Percentiles rank a stretch among this genome's conserved stretches.
Evolutionary conservation across 805 yeast genomes (phyloP).

Genomic region (Cyberlindnera galapagoensis): DNA sequence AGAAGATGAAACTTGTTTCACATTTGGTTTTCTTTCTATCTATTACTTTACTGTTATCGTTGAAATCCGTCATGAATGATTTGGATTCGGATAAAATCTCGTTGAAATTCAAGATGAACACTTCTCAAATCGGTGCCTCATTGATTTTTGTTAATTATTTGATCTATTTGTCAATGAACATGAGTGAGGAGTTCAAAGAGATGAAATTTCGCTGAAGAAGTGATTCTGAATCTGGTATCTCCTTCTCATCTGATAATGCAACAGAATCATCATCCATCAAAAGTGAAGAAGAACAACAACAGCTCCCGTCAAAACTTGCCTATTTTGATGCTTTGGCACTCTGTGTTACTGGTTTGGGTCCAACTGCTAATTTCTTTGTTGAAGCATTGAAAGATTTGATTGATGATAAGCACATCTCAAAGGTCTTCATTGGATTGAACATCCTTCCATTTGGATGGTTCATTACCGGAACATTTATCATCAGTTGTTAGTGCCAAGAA

Average conservation of each 20-base stretch:
- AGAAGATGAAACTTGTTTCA: constrained; percentile 14
- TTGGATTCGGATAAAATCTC: constrained; percentile 10
- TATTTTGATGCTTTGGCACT: constrained; percentile 19
- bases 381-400: constrained; percentile 18
- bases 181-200: constrained; percentile 18
- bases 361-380: constrained; percentile 20
- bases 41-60: constrained; percentile 11
- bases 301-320: constrained; percentile 12
- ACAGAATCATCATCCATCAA: no score
- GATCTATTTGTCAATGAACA: constrained; percentile 16
- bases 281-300: no score
- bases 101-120: constrained; percentile 15
- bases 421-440: constrained; percentile 19
- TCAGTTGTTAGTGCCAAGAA: constrained; percentile 17
- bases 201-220: no score
- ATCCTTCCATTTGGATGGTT: constrained; percentile 21
- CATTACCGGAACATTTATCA: constrained; percentile 21
- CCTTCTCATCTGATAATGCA: constrained; percentile 2
- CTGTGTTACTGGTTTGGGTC: constrained; percentile 19
- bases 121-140: constrained; percentile 18
- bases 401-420: constrained; percentile 18
- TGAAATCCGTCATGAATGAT: constrained; percentile 17
- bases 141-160: constrained; percentile 17
- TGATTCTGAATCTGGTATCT: constrained; percentile 5
- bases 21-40: constrained; percentile 18